Conservation (phyloP, 208 protist species). For the Crithidia bombi region DNA sequence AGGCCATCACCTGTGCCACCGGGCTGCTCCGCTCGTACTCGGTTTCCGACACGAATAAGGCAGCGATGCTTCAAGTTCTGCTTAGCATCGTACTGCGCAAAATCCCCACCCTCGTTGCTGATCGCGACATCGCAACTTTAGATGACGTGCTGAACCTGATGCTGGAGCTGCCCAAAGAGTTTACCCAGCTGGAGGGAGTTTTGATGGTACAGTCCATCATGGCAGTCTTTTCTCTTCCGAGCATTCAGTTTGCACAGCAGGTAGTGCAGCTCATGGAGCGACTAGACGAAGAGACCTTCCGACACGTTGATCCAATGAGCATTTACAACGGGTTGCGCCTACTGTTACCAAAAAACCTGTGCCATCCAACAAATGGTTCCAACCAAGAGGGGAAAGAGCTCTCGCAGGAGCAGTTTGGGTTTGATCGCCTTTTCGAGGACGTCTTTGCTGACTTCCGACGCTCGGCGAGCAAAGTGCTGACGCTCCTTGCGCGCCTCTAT, state of each 20-base stretch:
- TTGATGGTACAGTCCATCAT: conserved; percentile 40
- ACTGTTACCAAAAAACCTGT: conserved; percentile 66
- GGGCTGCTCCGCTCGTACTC: conserved; percentile 45
- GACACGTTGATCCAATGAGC: conserved; percentile 34
- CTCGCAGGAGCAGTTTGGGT: conserved; percentile 69
- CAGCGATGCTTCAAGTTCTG: conserved; percentile 32
- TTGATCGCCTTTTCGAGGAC: conserved; percentile 50
- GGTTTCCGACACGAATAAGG: conserved; percentile 21
- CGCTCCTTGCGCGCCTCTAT: conserved; percentile 41
- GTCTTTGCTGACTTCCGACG: conserved; percentile 72
- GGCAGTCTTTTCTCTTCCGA: conserved; percentile 58
- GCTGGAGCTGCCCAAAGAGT: conserved; percentile 54
- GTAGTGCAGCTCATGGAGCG: conserved; percentile 48
- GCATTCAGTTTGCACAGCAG: conserved; percentile 66
- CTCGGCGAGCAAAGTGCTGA: conserved; percentile 45
- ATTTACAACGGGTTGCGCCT: conserved; percentile 45
- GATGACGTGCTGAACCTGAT: conserved; percentile 46
- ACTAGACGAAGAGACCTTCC: conserved; percentile 40
- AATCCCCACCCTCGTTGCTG: conserved; percentile 24
- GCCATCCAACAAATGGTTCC: conserved; percentile 55
- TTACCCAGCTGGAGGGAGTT: conserved; percentile 39
- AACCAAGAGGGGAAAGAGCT: conserved; percentile 47
- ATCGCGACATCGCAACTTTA: conserved; percentile 37
- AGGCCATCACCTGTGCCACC: conserved; percentile 42
- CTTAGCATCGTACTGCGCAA: conserved; percentile 35